Conservation (phyloP, 192 early-diverging fungal genomes). For the Coemansia sp. region DNA sequence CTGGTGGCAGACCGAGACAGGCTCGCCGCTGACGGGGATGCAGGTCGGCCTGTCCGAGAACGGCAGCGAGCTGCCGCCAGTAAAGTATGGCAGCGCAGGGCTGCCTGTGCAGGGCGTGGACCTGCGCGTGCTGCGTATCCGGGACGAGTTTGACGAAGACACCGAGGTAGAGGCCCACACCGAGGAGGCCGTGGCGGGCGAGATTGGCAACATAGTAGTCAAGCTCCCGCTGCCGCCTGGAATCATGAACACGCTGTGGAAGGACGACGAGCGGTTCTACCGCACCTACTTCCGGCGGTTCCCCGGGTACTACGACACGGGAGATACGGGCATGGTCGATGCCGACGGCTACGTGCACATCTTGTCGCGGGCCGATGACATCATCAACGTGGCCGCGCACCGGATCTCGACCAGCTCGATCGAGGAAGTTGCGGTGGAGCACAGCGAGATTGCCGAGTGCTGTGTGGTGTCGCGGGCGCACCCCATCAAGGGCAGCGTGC, state of each 20-base stretch:
- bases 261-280: conserved; percentile 65
- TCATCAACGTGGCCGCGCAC: conserved; percentile 87
- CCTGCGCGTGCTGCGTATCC: conserved; percentile 55
- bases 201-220: conserved; percentile 71
- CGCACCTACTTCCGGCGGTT: conserved; percentile 69
- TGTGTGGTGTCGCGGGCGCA: conserved; percentile 63
- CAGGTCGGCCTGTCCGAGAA: conserved; percentile 52
- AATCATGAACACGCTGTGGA: conserved; percentile 72
- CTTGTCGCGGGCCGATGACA: conserved; percentile 65
- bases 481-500: conserved; percentile 62
- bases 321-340: conserved; percentile 77
- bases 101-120: conserved; percentile 71
- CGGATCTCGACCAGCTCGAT: conserved; percentile 73
- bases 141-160: conserved; percentile 46
- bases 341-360: conserved; percentile 67
- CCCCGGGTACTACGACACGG: conserved; percentile 76
- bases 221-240: conserved; percentile 78
- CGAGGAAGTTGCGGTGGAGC: conserved; percentile 68
- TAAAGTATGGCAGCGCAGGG: conserved; percentile 70
- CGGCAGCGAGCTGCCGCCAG: conserved; percentile 25
- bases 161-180: conserved; percentile 23
- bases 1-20: conserved; percentile 88
- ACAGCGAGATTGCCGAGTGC: conserved; percentile 61
- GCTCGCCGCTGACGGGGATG: conserved; percentile 72
- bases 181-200: conserved; percentile 46